These are phyloP conservation scores for Cryoendolithus antarcticus DNA, from an alignment of 2,329 filamentous ascomycete genomes.

Conservation along the genomic window DNA sequence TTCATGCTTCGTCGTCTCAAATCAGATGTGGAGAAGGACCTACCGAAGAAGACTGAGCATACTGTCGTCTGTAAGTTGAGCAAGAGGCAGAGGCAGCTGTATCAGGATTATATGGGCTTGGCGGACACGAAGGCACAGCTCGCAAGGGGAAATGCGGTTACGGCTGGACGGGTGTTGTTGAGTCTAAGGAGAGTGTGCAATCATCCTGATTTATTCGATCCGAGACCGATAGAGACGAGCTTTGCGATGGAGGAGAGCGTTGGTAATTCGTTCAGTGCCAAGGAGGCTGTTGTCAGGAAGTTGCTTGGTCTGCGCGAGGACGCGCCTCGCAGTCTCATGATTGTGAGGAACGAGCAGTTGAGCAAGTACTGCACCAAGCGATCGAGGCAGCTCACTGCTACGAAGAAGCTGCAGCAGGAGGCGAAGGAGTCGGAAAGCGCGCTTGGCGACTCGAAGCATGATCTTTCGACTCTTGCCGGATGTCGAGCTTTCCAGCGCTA, in stretches of 20 bases:
- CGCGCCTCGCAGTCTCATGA: constrained; percentile 8
- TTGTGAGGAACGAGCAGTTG: constrained; percentile 11
- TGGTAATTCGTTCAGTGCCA: constrained; percentile 58
- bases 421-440: constrained; percentile 10
- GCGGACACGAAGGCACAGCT: constrained; percentile 81
- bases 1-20: constrained; percentile 86
- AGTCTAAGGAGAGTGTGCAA: constrained; percentile 96
- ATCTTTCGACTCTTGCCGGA: constrained; percentile 15
- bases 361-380: constrained; percentile 9
- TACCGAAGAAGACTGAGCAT: constrained; percentile 96
- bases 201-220: constrained; percentile 92
- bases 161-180: constrained; percentile 97
- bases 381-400: constrained; percentile 13
- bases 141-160: constrained; percentile 87
- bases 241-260: constrained; percentile 72
- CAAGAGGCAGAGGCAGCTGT: constrained; percentile 87
- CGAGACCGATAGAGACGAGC: constrained; percentile 90
- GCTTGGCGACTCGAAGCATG: constrained; percentile 9
- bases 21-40: constrained; percentile 95
- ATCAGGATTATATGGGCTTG: constrained; percentile 89
- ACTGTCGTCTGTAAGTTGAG: constrained; percentile 92
- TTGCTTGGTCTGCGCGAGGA: constrained; percentile 20
- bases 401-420: constrained; percentile 10
- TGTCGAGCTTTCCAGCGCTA: constrained; percentile 15
- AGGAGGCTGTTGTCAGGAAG: constrained; percentile 57